phyloP scores from a whole-genome alignment of 352 stramenopile species.

The Discostella stelligera region DNA sequence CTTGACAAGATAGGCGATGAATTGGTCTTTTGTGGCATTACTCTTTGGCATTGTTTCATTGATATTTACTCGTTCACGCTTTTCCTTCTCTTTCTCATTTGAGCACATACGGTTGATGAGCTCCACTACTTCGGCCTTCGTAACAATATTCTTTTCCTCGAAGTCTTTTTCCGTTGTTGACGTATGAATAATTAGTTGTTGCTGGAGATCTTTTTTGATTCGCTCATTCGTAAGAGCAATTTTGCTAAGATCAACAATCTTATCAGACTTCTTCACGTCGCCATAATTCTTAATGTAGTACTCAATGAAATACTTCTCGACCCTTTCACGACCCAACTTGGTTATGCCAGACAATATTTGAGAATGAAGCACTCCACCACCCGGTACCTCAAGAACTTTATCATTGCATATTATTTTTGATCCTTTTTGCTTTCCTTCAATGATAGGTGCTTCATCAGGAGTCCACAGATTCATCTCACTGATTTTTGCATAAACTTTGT shows the following conservation, averaged over 20 bases:
- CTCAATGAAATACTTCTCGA: conserved; percentile 6
- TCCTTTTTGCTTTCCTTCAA: conserved; percentile 3
- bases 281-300: conserved; percentile 13
- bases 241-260: conserved; percentile 17
- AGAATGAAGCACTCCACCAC: conserved; percentile 8
- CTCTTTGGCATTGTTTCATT: conserved; percentile 1
- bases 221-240: conserved; percentile 5
- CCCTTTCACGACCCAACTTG: not conserved
- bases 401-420: conserved; percentile 3
- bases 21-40: not conserved
- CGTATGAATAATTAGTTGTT: conserved; percentile 11
- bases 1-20: conserved; percentile 16
- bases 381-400: conserved; percentile 12
- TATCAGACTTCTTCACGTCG: conserved; percentile 6
- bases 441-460: conserved; percentile 3
- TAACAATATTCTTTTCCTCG: conserved; percentile 2
- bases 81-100: conserved; percentile 2
- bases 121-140: conserved; percentile 8
- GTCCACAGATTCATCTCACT: conserved; percentile 12
- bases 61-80: conserved; percentile 14
- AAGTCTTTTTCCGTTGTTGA: conserved; percentile 17
- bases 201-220: conserved; percentile 11
- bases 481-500: conserved; percentile 13
- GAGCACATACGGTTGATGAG: conserved; percentile 1
- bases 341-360: conserved; percentile 14